Conservation (phyloP, 345 rosid genomes). For the Carallia brachiata region DNA sequence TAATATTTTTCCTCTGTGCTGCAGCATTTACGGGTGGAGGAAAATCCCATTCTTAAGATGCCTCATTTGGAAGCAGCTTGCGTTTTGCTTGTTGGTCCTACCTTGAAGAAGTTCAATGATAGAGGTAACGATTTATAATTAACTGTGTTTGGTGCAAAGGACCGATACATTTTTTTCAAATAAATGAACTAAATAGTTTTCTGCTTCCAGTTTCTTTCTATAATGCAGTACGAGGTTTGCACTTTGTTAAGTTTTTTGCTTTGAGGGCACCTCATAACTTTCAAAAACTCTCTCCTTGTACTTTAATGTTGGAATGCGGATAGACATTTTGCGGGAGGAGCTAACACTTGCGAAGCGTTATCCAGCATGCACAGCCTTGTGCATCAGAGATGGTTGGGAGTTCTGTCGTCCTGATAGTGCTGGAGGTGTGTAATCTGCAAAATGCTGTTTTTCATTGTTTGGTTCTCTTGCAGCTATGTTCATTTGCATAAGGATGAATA, state of each 20-base stretch:
- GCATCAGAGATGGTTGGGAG: constrained; percentile 98
- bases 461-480: background rate
- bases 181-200: background rate
- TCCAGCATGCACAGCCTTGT: constrained; percentile 78
- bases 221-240: background rate
- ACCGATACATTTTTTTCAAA: too few relatives aligned
- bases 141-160: too few relatives aligned
- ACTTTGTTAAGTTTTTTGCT: constrained; percentile 8
- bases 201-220: background rate
- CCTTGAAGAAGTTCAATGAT: constrained; percentile 95
- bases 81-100: constrained; percentile 89
- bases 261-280: background rate
- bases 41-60: constrained; percentile 93
- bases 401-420: constrained; percentile 83
- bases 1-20: constrained; percentile 10
- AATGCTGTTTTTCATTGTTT: background rate
- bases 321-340: constrained; percentile 91
- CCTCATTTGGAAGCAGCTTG: constrained; percentile 94
- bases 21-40: constrained; percentile 97
- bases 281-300: background rate
- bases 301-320: constrained; percentile 24
- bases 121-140: constrained; percentile 50
- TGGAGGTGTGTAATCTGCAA: constrained; percentile 53
- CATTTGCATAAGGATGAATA: too few relatives aligned
- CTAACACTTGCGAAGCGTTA: constrained; percentile 75